These are phyloP conservation scores for Castanopsis chinensis DNA, from an alignment of 306 rosid species.

Conservation along the genomic window DNA sequence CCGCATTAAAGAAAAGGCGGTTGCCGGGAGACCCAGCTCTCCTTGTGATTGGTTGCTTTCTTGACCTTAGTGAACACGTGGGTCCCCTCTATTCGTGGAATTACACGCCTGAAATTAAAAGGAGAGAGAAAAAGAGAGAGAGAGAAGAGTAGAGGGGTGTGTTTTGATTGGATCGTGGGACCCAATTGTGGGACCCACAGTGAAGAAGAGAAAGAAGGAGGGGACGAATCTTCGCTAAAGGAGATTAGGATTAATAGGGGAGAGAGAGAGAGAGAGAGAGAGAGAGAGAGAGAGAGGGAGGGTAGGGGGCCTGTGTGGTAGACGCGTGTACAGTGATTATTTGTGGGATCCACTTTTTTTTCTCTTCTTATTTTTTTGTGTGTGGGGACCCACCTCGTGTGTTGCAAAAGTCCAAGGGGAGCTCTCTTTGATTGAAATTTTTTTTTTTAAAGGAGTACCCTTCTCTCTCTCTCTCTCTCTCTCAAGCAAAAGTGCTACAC, in stretches of 20 bases:
- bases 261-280: too few relatives aligned
- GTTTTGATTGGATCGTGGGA: constrained; percentile 34
- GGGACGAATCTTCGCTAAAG: constrained; percentile 50
- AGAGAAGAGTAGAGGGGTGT: neutral
- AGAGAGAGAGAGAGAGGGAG: neutral
- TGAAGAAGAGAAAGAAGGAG: neutral
- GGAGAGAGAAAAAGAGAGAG: neutral
- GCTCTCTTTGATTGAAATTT: neutral
- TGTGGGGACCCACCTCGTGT: constrained; percentile 17
- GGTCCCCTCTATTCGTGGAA: constrained; percentile 62
- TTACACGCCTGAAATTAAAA: constrained; percentile 39
- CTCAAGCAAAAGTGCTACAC: too few relatives aligned
- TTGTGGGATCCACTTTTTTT: neutral
- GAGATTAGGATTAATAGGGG: constrained; percentile 3
- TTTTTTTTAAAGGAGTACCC: neutral
- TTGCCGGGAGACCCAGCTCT: constrained; percentile 50
- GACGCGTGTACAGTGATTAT: constrained; percentile 56
- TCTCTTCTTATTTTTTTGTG: too few relatives aligned
- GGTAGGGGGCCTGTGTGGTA: constrained; percentile 28
- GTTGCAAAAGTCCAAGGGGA: constrained; percentile 20
- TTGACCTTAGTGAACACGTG: constrained; percentile 62
- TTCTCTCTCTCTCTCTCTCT: too few relatives aligned
- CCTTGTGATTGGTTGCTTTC: constrained; percentile 54
- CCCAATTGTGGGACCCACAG: constrained; percentile 7
- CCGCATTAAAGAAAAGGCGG: constrained; percentile 56